Conservation (phyloP, 345 rosid species). For the Dimocarpus longan region DNA sequence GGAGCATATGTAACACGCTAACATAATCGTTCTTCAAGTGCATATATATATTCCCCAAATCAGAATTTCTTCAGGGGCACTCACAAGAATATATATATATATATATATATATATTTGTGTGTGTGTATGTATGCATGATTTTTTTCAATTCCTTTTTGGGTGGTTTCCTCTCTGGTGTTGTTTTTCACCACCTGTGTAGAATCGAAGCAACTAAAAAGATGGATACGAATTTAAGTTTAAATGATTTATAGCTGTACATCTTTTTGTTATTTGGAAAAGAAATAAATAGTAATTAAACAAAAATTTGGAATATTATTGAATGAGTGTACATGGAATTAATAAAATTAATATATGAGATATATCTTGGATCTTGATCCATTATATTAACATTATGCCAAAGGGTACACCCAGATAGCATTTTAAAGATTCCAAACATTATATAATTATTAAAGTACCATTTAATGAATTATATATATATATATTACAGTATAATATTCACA, state of each 20-base stretch:
- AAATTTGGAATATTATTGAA: neutral
- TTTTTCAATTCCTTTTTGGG: neutral
- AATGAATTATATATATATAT: neutral
- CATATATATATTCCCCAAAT: conserved; percentile 48
- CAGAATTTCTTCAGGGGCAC: conserved; percentile 32
- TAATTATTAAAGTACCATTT: neutral
- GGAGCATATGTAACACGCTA: neutral
- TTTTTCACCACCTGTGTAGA: conserved; percentile 34
- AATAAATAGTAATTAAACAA: neutral
- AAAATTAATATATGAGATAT: conserved; percentile 7
- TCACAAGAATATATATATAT: conserved; percentile 11
- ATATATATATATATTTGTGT: neutral
- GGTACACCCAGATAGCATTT: neutral
- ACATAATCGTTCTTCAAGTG: conserved; percentile 9
- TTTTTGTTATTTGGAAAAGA: conserved; percentile 1
- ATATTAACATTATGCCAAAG: neutral
- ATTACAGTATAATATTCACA: neutral
- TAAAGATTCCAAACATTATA: conserved; percentile 7
- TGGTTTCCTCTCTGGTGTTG: conserved; percentile 31
- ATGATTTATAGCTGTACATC: conserved; percentile 21
- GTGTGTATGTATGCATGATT: neutral
- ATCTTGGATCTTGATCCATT: conserved; percentile 2
- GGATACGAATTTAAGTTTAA: conserved; percentile 22
- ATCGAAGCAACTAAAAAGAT: conserved; percentile 25
- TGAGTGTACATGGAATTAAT: neutral